Conservation (phyloP, 2,329 filamentous ascomycete genomes). For the Aspergillus nomiae region DNA sequence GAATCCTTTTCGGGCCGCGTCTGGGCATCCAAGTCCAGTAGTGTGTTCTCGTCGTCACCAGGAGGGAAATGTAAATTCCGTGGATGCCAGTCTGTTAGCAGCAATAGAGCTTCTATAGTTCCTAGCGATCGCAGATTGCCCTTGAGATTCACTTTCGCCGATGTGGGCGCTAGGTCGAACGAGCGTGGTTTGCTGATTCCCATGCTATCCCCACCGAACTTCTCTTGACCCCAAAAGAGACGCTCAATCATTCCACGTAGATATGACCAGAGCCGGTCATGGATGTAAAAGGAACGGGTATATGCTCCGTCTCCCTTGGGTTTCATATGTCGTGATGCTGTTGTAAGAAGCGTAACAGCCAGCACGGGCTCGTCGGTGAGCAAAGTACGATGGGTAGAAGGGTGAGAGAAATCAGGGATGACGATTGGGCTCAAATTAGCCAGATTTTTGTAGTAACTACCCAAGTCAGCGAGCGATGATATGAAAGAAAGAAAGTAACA, state of each 20-base stretch:
- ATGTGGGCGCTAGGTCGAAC: conserved; percentile 63
- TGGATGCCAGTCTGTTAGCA: conserved; percentile 96
- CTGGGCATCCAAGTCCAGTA: conserved; percentile 71
- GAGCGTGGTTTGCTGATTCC: conserved; percentile 67
- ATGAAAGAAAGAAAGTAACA: conserved; percentile 32
- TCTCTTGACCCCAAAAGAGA: conserved; percentile 93
- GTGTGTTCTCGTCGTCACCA: conserved; percentile 65
- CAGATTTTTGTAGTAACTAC: conserved; percentile 84
- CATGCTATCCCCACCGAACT: conserved; percentile 74
- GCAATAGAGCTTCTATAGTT: conserved; percentile 90
- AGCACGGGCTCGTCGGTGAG: conserved; percentile 91
- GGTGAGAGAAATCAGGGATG: conserved; percentile 82
- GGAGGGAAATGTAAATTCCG: conserved; percentile 89
- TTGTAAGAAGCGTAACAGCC: conserved; percentile 86
- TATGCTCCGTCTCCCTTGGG: conserved; percentile 77
- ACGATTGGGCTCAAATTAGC: conserved; percentile 93
- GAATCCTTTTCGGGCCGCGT: conserved; percentile 54
- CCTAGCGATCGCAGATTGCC: conserved; percentile 85
- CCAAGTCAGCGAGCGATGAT: conserved; percentile 13
- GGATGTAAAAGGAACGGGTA: conserved; percentile 86
- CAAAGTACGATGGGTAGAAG: conserved; percentile 75
- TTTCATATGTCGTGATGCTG: conserved; percentile 82
- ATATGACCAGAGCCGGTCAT: conserved; percentile 94
- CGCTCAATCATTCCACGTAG: conserved; percentile 93
- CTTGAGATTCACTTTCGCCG: conserved; percentile 57